Evolutionary conservation across 805 yeast genomes (phyloP), one percentile per base, ranked within the genome.

Genomic region (Soucietia sequanensis): DNA sequence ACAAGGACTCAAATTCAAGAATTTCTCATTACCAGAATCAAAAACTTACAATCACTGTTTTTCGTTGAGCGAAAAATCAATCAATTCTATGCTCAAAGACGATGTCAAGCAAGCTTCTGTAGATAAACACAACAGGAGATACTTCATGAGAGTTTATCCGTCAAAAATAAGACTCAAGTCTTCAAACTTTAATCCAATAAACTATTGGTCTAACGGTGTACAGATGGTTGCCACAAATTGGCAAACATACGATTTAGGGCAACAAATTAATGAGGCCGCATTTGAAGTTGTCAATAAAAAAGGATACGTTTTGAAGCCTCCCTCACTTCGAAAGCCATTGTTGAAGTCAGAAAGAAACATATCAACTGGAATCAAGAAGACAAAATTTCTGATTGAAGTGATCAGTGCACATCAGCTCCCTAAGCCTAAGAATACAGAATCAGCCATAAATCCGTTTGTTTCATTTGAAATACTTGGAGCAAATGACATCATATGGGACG

Each of bases 181-280:
- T 1, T 72, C 85, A 3, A 93, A 93, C 51, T 90, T 87, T 52
- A 75, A 74, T 28, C 98, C 99, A 0, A 59, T 86, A 2, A 57
- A 59, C 1, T 88, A 78, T 51, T 93, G 99, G 99, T 70, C 70
- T 32, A 65, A 74, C 30, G 99, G 99, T 1, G 82, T 75, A 8
- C 99, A 93, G 53, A 78, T 93, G 88, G 98, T 86, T 4, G 98
- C 99, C 0, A 81, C 96, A 0, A 93, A 91, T 54, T 91, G 97
- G 97, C 99, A 91, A 58, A 82, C 93, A 0, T 82, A 78, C 54
- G 99, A 93, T 52, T 39, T 79, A 12, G 96, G 97, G 0, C 91
- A 90, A 53, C 96, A 89, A 52, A 50, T 93, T 8, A 90, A 89
- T 55, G 84, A 84, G 42, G 86, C 96, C 3, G 63, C 89, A 74